Evolutionary conservation across 2,329 filamentous ascomycete species (phyloP), one percentile per base, ranked within the genome.

Genomic region (Monascus ruber): DNA sequence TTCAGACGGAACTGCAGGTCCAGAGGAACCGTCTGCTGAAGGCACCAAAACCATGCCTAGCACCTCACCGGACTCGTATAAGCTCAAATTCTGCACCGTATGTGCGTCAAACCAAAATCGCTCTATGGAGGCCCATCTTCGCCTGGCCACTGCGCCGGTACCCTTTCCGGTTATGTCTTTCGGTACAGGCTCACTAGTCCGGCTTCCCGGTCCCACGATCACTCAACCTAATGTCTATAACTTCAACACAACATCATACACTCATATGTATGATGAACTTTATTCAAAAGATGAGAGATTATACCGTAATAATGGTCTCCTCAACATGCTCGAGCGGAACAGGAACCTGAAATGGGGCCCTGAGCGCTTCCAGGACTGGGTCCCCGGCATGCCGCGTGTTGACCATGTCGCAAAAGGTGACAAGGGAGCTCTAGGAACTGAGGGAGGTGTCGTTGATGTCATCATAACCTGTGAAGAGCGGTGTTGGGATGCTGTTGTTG

Each of bases 121-220:
- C 78, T 94, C 85, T n/a, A 96, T 98, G 91, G 91, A 96, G 73
- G 89, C 89, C n/a, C 91, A 98, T 63, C 77, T 95, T 26, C 85
- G 85, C 46, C 80, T 98, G 28, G 85, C 91, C 4, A 76, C 83
- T 43, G 85, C 86, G 36, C 67, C 82, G 39, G 91, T 88, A 35
- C 69, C 81, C 36, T 96, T 91, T 56, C 91, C 91, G n/a, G 89
- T 94, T 50, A 93, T 96, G 52, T 96, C 89, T 11, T 98, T 96
- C 60, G 91, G 91, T 45, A 98, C 91, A 0, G 91, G 91, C 40
- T 94, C 87, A 11, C 79, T 94, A 11, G 91, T 98, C 50, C 85
- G 91, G 25, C 73, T 98, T 0, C 91, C 91, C 0, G 91, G 91
- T 0, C 89, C 91, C 1, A 83, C 81, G 28, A 91, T 95, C 47